Conservation (phyloP, 306 rosid species). For the Castanopsis chinensis region DNA sequence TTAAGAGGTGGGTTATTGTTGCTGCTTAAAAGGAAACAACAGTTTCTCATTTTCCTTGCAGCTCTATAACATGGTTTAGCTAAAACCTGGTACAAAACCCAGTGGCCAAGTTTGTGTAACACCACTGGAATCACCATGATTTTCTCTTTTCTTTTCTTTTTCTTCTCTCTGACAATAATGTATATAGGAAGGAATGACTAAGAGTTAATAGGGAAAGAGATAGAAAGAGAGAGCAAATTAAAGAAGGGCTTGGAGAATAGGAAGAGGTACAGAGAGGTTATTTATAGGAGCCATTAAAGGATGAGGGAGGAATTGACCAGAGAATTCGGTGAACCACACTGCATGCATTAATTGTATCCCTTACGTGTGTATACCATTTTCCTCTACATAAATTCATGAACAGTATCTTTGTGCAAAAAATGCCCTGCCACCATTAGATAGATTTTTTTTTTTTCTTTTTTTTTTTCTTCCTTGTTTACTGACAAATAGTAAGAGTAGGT, state of each 20-base stretch:
- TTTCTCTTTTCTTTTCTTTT: background rate
- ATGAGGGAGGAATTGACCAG: constrained; percentile 35
- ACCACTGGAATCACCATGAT: constrained; percentile 51
- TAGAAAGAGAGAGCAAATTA: background rate
- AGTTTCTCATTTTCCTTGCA: constrained; percentile 64
- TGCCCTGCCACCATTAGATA: constrained; percentile 25
- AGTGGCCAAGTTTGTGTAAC: constrained; percentile 47
- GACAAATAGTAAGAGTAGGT: constrained; percentile 38
- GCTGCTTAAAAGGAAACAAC: constrained; percentile 30
- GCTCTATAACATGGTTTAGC: constrained; percentile 67
- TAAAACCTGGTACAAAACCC: constrained; percentile 57
- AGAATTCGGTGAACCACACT: constrained; percentile 58
- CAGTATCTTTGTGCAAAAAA: constrained; percentile 10
- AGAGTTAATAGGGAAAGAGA: background rate
- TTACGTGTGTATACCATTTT: background rate
- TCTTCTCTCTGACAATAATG: no score
- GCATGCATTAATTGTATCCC: constrained; percentile 54
- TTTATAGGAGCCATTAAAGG: constrained; percentile 49
- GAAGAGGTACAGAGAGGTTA: constrained; percentile 26
- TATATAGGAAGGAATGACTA: background rate
- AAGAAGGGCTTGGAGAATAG: constrained; percentile 23
- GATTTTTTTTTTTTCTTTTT: background rate
- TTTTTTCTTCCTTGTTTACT: constrained; percentile 15
- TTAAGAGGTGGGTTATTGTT: constrained; percentile 23
- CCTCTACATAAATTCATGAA: background rate